Conservation (phyloP, 2,329 filamentous ascomycete genomes). For the Sclerotinia minor region DNA sequence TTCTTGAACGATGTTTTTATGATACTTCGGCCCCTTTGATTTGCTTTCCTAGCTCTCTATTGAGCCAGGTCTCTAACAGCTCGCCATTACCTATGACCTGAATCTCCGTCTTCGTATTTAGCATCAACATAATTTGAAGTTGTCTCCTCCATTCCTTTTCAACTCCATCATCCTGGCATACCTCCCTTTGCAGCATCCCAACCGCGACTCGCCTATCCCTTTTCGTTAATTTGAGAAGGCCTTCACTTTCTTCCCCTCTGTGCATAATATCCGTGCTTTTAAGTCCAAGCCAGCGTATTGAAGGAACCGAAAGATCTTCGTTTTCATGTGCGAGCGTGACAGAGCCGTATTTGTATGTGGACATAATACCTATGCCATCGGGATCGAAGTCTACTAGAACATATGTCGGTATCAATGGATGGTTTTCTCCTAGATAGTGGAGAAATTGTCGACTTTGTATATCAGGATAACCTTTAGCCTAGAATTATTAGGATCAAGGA, state of each 20-base stretch:
- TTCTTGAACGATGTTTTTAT: background rate
- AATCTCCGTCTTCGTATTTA: constrained; percentile 76
- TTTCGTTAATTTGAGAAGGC: constrained; percentile 18
- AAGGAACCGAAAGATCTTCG: constrained; percentile 48
- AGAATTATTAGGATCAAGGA: background rate
- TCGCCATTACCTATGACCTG: constrained; percentile 59
- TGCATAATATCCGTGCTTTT: constrained; percentile 39
- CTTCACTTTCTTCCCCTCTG: constrained; percentile 14
- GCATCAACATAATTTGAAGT: constrained; percentile 70
- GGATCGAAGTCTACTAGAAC: constrained; percentile 75
- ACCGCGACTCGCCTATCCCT: constrained; percentile 57
- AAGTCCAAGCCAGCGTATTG: constrained; percentile 65
- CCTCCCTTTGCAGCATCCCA: constrained; percentile 52
- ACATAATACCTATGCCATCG: constrained; percentile 71
- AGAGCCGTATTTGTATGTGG: constrained; percentile 73
- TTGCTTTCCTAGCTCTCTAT: constrained; percentile 29
- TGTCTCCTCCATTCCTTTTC: constrained; percentile 52
- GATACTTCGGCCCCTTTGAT: background rate
- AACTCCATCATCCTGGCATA: constrained; percentile 35
- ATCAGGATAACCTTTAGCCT: constrained; percentile 84
- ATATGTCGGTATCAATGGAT: constrained; percentile 57
- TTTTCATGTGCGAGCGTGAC: constrained; percentile 60
- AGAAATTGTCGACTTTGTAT: constrained; percentile 68
- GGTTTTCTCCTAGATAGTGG: constrained; percentile 50
- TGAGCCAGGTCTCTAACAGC: constrained; percentile 38